phyloP scores from a whole-genome alignment of 441 rosid species.

The Bruguiera hainesii region DNA sequence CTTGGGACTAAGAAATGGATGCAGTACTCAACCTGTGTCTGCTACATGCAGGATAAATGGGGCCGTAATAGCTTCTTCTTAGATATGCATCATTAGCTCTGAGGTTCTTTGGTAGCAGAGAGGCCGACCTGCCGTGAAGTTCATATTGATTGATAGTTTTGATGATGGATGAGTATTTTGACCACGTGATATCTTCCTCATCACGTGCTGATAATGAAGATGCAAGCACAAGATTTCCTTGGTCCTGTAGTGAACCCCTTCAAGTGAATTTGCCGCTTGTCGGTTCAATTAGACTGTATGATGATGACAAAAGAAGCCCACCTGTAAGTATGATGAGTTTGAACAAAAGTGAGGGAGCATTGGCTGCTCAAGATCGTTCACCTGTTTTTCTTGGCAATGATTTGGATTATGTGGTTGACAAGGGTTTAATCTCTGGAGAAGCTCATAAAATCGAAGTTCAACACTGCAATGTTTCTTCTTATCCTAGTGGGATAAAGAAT shows the following conservation, averaged over 20 bases:
- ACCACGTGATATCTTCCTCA: slow-evolving; percentile 31
- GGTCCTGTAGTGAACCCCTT: slow-evolving; percentile 28
- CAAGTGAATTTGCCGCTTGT: slow-evolving; percentile 20
- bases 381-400: slow-evolving; percentile 25
- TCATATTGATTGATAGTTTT: background rate
- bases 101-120: background rate
- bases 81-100: slow-evolving; percentile 13
- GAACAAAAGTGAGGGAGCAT: slow-evolving; percentile 22
- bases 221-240: slow-evolving; percentile 28
- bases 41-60: background rate
- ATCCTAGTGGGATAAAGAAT: slow-evolving; percentile 20
- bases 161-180: slow-evolving; percentile 43
- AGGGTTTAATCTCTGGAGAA: slow-evolving; percentile 24
- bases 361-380: slow-evolving; percentile 25
- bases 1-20: background rate
- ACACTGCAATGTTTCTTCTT: slow-evolving; percentile 17
- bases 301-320: slow-evolving; percentile 23
- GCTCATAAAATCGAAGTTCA: slow-evolving; percentile 17
- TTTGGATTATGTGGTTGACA: slow-evolving; percentile 19
- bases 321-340: slow-evolving; percentile 23
- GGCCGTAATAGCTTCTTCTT: slow-evolving; percentile 13
- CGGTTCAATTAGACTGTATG: slow-evolving; percentile 19
- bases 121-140: slow-evolving; percentile 2
- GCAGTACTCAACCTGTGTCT: background rate
- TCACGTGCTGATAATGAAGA: slow-evolving; percentile 26